A percentile compares a stretch with the other conserved stretches of the same genome.
phyloP scores from a whole-genome alignment of 805 yeast species.

The Candida ovalis region DNA sequence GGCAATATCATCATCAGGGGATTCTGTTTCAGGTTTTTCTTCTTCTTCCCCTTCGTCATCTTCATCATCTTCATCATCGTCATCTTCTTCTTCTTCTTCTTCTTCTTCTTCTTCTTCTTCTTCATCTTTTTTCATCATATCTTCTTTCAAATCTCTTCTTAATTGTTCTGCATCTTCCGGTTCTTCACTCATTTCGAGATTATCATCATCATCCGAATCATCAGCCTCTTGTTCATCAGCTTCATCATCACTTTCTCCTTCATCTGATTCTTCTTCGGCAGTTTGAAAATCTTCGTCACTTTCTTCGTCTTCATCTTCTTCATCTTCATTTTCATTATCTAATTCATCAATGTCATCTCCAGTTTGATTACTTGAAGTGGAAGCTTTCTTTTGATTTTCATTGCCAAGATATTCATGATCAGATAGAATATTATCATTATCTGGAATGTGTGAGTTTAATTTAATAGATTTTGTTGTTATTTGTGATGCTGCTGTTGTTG shows the following conservation, averaged over 20 bases:
- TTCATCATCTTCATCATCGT: slow-evolving; percentile 1
- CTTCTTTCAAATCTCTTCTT: slow-evolving; percentile 26
- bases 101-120: slow-evolving; percentile 18
- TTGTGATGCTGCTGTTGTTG: not conserved
- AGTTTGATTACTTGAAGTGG: not conserved
- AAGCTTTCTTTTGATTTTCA: slow-evolving; percentile 4
- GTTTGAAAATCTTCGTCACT: slow-evolving; percentile 28
- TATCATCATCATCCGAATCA: slow-evolving; percentile 14
- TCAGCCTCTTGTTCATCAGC: slow-evolving; percentile 8
- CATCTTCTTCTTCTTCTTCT: not conserved
- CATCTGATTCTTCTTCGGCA: slow-evolving; percentile 25
- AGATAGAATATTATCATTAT: slow-evolving; percentile 5
- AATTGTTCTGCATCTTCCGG: slow-evolving; percentile 19
- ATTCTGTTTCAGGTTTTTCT: slow-evolving; percentile 13
- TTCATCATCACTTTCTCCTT: slow-evolving; percentile 8
- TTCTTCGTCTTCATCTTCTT: slow-evolving; percentile 24
- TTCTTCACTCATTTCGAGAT: slow-evolving; percentile 8
- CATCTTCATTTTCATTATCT: slow-evolving; percentile 2
- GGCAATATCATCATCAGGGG: not conserved
- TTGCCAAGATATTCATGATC: slow-evolving; percentile 6
- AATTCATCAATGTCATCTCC: slow-evolving; percentile 1
- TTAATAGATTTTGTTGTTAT: not conserved
- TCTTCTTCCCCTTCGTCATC: slow-evolving; percentile 17
- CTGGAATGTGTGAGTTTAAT: not conserved
- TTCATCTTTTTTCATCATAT: slow-evolving; percentile 11